Conservation (phyloP, 2,329 filamentous ascomycete species). For the Diplodia intermedia region DNA sequence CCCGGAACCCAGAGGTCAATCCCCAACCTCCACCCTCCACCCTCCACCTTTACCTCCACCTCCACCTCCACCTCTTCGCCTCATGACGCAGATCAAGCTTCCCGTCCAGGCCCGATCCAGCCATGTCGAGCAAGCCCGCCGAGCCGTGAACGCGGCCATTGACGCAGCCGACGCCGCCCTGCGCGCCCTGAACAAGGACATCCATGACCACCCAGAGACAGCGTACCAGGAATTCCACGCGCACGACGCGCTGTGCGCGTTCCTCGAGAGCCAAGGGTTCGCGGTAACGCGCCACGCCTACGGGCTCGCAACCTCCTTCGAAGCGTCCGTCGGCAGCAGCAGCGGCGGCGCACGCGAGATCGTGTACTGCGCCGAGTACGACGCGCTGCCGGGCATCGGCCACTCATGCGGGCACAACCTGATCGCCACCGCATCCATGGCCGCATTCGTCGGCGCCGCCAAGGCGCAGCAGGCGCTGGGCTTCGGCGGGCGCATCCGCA, state of each 20-base stretch:
- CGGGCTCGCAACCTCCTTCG: constrained; percentile 47
- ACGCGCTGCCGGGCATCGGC: constrained; percentile 59
- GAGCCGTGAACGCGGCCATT: constrained; percentile 24
- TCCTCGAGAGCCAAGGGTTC: constrained; percentile 36
- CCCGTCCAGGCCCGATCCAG: not conserved
- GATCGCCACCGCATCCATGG: constrained; percentile 58
- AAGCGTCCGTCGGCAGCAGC: constrained; percentile 40
- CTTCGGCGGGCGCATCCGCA: constrained; percentile 54
- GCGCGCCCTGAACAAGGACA: constrained; percentile 36
- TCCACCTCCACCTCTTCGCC: too few relatives aligned
- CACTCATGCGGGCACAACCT: constrained; percentile 65
- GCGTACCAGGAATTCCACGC: constrained; percentile 39
- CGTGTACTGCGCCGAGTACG: constrained; percentile 58
- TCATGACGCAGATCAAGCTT: constrained; percentile 9
- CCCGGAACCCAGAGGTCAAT: not conserved
- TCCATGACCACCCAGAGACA: constrained; percentile 38
- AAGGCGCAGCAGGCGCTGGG: constrained; percentile 51
- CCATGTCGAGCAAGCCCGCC: constrained; percentile 3
- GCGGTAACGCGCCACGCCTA: constrained; percentile 44
- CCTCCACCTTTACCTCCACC: too few relatives aligned
- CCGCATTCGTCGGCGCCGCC: constrained; percentile 57
- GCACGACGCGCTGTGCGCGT: constrained; percentile 38
- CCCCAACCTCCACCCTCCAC: not conserved
- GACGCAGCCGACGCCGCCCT: constrained; percentile 32
- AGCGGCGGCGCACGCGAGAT: constrained; percentile 40